These are phyloP conservation scores for Calycina marina DNA, from an alignment of 2,329 filamentous ascomycete species.

Conservation along the genomic window DNA sequence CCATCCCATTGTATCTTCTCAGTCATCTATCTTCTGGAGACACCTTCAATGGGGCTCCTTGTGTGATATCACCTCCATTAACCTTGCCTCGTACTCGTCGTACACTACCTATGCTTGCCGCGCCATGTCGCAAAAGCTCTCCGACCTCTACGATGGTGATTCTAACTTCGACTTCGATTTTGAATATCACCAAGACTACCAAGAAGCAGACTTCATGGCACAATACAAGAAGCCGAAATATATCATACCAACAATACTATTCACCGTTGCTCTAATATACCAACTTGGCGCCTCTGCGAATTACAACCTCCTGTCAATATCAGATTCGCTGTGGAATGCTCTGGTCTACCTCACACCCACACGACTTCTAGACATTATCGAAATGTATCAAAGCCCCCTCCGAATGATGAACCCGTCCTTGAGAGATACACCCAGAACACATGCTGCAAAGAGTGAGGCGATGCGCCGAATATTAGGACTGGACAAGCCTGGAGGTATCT, in stretches of 20 bases:
- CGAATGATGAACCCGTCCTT: slow-evolving; percentile 34
- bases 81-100: too few relatives aligned
- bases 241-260: slow-evolving; percentile 15
- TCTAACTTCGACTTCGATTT: slow-evolving; percentile 1
- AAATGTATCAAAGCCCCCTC: slow-evolving; percentile 24
- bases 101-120: too few relatives aligned
- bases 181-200: slow-evolving; percentile 19
- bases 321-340: slow-evolving; percentile 43
- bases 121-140: too few relatives aligned
- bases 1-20: too few relatives aligned
- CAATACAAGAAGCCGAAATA: slow-evolving; percentile 7
- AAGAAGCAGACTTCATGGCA: slow-evolving; percentile 8
- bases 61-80: too few relatives aligned
- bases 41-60: too few relatives aligned
- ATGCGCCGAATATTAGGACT: slow-evolving; percentile 49
- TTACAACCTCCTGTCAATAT: slow-evolving; percentile 26
- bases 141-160: too few relatives aligned
- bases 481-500: slow-evolving; percentile 35
- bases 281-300: slow-evolving; percentile 17
- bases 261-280: slow-evolving; percentile 16
- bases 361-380: slow-evolving; percentile 39
- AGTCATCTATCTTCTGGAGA: too few relatives aligned
- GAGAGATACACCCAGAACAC: slow-evolving; percentile 25
- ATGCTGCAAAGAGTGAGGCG: slow-evolving; percentile 48
- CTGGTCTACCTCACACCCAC: slow-evolving; percentile 43